These are phyloP conservation scores for Neocucurbitaria cava DNA, from an alignment of 2,329 filamentous ascomycete species.

Conservation along the genomic window DNA sequence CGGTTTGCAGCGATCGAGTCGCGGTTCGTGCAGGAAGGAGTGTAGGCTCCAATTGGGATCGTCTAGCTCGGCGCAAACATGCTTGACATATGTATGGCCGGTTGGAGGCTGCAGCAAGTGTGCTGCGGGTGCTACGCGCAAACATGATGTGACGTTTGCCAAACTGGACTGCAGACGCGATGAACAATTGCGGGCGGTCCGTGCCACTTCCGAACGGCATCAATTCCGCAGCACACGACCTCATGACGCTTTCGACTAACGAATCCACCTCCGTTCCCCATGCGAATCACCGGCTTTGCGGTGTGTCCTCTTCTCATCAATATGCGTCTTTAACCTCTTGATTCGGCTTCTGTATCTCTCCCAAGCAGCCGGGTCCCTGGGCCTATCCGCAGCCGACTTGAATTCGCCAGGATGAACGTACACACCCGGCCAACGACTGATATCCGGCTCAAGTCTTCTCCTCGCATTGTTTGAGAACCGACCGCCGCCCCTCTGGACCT, in stretches of 20 bases:
- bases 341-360: conserved; percentile 23
- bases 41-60: conserved; percentile 20
- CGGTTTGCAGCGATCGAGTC: conserved; percentile 33
- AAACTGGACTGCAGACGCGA: conserved; percentile 17
- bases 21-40: not conserved
- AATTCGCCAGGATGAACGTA: conserved; percentile 35
- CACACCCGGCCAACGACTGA: conserved; percentile 28
- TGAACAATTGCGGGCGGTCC: conserved; percentile 29
- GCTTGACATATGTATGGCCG: conserved; percentile 38
- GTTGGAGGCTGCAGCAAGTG: conserved; percentile 27
- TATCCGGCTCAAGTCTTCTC: conserved; percentile 14
- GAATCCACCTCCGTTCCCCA: conserved; percentile 13
- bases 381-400: conserved; percentile 13
- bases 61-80: conserved; percentile 31
- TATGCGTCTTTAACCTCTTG: conserved; percentile 13
- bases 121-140: conserved; percentile 25
- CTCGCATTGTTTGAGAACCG: conserved; percentile 6
- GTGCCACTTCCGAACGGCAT: conserved; percentile 34
- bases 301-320: conserved; percentile 1
- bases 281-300: not conserved
- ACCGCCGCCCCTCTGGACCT: conserved; percentile 11
- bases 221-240: conserved; percentile 2
- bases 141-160: conserved; percentile 40
- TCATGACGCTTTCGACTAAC: conserved; percentile 6
- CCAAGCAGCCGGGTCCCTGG: conserved; percentile 27